These are phyloP conservation scores for Thelonectria rubi DNA, from an alignment of 2,329 filamentous ascomycete species.

Conservation along the genomic window DNA sequence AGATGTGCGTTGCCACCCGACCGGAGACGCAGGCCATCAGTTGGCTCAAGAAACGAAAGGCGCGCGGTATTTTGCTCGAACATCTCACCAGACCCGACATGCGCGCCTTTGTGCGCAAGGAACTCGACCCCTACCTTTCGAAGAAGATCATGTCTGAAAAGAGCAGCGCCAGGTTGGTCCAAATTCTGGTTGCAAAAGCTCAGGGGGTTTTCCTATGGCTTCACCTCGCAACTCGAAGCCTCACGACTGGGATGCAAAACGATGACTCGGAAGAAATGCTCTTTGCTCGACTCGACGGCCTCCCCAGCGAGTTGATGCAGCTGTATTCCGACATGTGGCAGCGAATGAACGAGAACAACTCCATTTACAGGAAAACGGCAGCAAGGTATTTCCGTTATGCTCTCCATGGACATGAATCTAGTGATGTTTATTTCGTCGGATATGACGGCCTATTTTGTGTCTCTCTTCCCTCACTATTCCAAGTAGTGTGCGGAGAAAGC, in stretches of 20 bases:
- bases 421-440: no score
- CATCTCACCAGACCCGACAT: conserved; percentile 25
- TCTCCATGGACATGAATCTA: not conserved
- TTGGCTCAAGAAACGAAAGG: conserved; percentile 7
- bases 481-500: conserved; percentile 2
- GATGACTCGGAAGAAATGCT: not conserved
- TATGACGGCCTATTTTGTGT: no score
- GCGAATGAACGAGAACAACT: conserved; percentile 6
- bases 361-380: conserved; percentile 15
- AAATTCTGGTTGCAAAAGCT: conserved; percentile 9
- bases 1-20: conserved; percentile 29
- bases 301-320: conserved; percentile 9
- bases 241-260: not conserved
- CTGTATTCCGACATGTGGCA: conserved; percentile 28
- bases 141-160: not conserved
- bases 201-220: conserved; percentile 23
- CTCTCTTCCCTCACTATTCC: not conserved
- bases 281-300: accelerated
- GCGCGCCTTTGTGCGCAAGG: conserved; percentile 7
- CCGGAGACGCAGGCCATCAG: conserved; percentile 17
- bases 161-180: not conserved
- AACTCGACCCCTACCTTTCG: conserved; percentile 1
- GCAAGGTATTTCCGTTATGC: conserved; percentile 14
- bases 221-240: conserved; percentile 5
- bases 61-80: conserved; percentile 10